Evolutionary conservation across 257 asterid species (phyloP), one percentile per base, ranked within the genome.

Genomic region (Solanum chiquidenum): DNA sequence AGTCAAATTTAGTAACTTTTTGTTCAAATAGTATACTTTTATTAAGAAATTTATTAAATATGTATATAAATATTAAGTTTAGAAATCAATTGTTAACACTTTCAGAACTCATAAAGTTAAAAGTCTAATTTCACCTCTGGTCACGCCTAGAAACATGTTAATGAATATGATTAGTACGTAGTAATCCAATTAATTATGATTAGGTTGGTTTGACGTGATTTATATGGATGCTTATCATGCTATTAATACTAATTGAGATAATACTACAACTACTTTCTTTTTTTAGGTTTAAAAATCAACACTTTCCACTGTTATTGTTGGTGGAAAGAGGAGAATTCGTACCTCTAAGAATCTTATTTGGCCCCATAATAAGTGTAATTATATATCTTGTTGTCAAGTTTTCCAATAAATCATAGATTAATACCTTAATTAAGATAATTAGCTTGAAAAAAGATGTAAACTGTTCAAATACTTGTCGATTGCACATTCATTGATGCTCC

Each of bases 341-440:
- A 86, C 87, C 21, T 49, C 34, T 18, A 37, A 64, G 77, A 73
- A 86, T 69, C 84, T 58, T 37, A 55, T 62, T 71, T 16, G 84
- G 90, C 86, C 89, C 89, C 90, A 85, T 83, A 84, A 85, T 38
- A 49, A 37, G 52, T 84, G 74, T 68, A 84, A 71, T 64, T 66
- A 40, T 35, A 35, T 74, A 74, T 85, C 62, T 29, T 35, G 21
- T 29, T 85, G 64, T 69, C 42, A 25, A 85, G 9, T 69, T 64
- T 66, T n/a, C 21, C 31, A 7, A 68, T 86, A 76, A 85, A 5
- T 55, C 80, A 38, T 14, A 8, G 66, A 35, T 66, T 64, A 85
- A 66, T 66, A 21, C 31, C 76, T 44, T 69, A n/a, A 44, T 44
- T 46, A 37, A 46, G 69, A 80, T 46, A 85, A 62, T 62, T 62